Evolutionary conservation across 495 filamentous ascomycete genomes (phyloP).

Genomic region (Thermothielavioides terrestris): DNA sequence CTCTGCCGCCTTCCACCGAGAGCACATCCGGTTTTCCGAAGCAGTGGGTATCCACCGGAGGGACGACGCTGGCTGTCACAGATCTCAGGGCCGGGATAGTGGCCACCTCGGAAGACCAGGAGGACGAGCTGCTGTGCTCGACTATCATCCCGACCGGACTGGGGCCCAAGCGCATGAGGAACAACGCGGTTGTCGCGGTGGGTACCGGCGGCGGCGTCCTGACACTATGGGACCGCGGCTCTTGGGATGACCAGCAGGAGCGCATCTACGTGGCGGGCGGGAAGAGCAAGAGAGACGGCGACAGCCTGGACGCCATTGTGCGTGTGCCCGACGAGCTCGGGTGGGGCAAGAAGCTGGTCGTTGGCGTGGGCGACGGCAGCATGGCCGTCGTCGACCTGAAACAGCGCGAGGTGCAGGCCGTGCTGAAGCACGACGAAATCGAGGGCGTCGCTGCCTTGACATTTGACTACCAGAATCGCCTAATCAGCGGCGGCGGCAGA

Average conservation of each 20-base stretch:
- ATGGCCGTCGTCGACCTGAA: slow-evolving; percentile 39
- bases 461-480: slow-evolving; percentile 72
- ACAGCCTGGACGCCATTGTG: slow-evolving; percentile 63
- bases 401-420: slow-evolving; percentile 30
- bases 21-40: slow-evolving; percentile 80
- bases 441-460: slow-evolving; percentile 70
- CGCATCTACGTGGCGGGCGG: slow-evolving; percentile 62
- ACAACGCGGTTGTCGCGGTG: slow-evolving; percentile 68
- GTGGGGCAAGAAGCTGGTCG: slow-evolving; percentile 59
- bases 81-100: slow-evolving; percentile 78
- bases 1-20: slow-evolving; percentile 65
- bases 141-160: slow-evolving; percentile 60
- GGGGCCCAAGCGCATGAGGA: slow-evolving; percentile 48
- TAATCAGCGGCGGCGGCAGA: slow-evolving; percentile 79
- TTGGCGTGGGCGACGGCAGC: slow-evolving; percentile 67
- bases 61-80: slow-evolving; percentile 78
- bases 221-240: slow-evolving; percentile 86
- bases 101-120: slow-evolving; percentile 82
- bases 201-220: slow-evolving; percentile 72
- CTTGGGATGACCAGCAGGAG: slow-evolving; percentile 92
- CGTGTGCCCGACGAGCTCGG: slow-evolving; percentile 56
- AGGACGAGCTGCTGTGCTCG: slow-evolving; percentile 80
- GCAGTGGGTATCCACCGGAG: slow-evolving; percentile 88
- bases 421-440: slow-evolving; percentile 69
- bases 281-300: slow-evolving; percentile 49